These are phyloP conservation scores for Candida germanica DNA, from an alignment of 805 yeast species.

Conservation along the genomic window DNA sequence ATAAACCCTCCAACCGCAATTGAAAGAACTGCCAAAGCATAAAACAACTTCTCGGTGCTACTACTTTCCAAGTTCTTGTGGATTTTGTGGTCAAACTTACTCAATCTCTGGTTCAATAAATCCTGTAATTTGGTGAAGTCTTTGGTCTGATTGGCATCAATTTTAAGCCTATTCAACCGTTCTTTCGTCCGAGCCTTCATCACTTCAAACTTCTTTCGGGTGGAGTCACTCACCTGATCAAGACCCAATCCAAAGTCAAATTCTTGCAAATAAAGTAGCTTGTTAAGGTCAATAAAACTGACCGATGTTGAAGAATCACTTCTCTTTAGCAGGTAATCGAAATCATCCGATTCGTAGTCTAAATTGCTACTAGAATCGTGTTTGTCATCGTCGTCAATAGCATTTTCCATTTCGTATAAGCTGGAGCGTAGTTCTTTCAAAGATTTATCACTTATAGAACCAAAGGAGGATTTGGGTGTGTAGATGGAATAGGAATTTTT, in stretches of 20 bases:
- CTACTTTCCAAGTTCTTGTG: constrained; percentile 33
- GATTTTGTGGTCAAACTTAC: constrained; percentile 35
- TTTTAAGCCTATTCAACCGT: constrained; percentile 25
- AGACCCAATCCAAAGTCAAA: constrained; percentile 42
- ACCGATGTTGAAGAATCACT: constrained; percentile 26
- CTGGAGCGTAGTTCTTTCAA: constrained; percentile 11
- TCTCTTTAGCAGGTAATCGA: constrained; percentile 13
- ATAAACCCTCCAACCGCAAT: constrained; percentile 72
- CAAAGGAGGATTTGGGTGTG: constrained; percentile 4
- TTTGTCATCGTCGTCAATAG: background rate
- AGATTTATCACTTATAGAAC: constrained; percentile 11
- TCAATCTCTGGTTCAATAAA: constrained; percentile 26
- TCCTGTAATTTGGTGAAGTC: constrained; percentile 34
- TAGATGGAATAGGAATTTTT: constrained; percentile 1
- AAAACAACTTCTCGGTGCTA: constrained; percentile 69
- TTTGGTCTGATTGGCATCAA: constrained; percentile 13
- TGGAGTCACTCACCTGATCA: constrained; percentile 33
- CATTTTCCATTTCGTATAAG: constrained; percentile 6
- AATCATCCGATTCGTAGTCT: constrained; percentile 6
- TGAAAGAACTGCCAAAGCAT: constrained; percentile 65
- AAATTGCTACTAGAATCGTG: constrained; percentile 1
- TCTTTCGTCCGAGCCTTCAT: constrained; percentile 36
- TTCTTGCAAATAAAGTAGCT: constrained; percentile 37
- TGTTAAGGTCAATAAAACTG: constrained; percentile 34
- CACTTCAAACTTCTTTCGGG: constrained; percentile 31